Evolutionary conservation across 495 filamentous ascomycete genomes (phyloP).

Genomic region (Ascobolus immersus): DNA sequence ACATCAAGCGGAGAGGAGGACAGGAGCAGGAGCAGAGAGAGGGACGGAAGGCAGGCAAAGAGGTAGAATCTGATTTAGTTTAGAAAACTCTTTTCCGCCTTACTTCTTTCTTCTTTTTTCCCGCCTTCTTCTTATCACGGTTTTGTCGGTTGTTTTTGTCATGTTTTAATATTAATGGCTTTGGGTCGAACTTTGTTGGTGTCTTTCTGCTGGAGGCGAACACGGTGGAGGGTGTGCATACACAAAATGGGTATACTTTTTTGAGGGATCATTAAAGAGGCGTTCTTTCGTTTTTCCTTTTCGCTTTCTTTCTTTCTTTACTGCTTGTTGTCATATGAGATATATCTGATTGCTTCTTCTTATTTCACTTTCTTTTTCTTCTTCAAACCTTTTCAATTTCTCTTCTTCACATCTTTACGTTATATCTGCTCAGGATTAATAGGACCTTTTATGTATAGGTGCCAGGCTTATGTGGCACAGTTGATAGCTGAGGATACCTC

Average conservation of each 20-base stretch:
- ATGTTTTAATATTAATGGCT: too few species aligned
- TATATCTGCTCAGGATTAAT: not conserved
- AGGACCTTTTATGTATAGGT: not conserved
- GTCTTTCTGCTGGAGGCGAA: too few species aligned
- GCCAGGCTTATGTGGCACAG: constrained; percentile 4
- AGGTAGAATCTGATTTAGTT: not conserved
- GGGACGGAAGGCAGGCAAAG: not conserved
- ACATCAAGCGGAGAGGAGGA: not conserved
- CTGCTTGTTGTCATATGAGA: constrained; percentile 1
- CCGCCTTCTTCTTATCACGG: not conserved
- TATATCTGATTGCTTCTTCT: not conserved
- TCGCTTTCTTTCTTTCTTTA: constrained; percentile 3
- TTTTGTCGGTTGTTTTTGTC: not conserved
- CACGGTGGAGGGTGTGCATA: too few species aligned
- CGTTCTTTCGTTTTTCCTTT: constrained; percentile 3
- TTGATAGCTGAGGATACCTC: too few species aligned
- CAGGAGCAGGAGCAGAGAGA: not conserved
- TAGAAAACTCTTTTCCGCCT: not conserved
- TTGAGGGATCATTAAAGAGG: constrained; percentile 1
- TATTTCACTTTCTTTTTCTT: too few species aligned
- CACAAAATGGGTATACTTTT: too few species aligned
- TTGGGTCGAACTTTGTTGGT: too few species aligned
- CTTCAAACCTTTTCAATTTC: not conserved
- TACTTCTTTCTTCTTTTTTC: not conserved
- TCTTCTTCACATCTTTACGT: not conserved